Evolutionary conservation across 2,329 filamentous ascomycete genomes (phyloP), one percentile per base, ranked within the genome.

Genomic region (Colletotrichum scovillei): DNA sequence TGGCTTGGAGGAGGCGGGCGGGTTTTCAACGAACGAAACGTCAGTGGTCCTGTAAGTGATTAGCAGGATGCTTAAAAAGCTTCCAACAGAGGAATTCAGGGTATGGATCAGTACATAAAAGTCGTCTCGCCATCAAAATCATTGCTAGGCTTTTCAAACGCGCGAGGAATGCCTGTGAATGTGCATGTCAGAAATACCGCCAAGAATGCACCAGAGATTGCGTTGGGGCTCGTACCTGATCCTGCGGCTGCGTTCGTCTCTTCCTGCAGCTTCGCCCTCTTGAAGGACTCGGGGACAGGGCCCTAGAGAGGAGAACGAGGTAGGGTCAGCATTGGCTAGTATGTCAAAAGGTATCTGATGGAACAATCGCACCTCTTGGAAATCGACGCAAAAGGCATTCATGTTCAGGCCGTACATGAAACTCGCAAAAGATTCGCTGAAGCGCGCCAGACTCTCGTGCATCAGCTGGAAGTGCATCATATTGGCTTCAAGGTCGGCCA

Each of bases 331-430:
- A 42, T 67, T 65, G 53, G 74, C 65, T 9, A 42, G 55, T n/a
- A 12, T 57, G 30, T 16, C 24, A 68, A 60, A 26, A 14, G 60
- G 63, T 42, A 19, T 24, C 57, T 49, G 12, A 19, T 32, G 26
- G 57, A 60, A 30, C 8, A 9, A 14, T 1, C 81, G 64, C 84
- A 95, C 95, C 90, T 99, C 97, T 0, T 95, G 94, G 76, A 98
- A 99, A 82, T 99, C 97, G 38, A 98, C 95, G 82, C 96, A 98
- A 81, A 98, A 99, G 1, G 97, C 97, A 82, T 98, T 98, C 95
- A 99, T 98, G 80, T 98, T 98, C 81, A 99, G 83, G 2, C 97
- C 97, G 79, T 98, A 99, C 58, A 99, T 85, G 79, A 99, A 98
- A 77, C 93, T 95, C 1, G 95, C 95, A 83, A 99, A 99, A 80